Percentiles rank a stretch among this genome's conserved stretches.
Conservation (phyloP, 371 early-diverging fungal species). For the Mucor lusitanicus region DNA sequence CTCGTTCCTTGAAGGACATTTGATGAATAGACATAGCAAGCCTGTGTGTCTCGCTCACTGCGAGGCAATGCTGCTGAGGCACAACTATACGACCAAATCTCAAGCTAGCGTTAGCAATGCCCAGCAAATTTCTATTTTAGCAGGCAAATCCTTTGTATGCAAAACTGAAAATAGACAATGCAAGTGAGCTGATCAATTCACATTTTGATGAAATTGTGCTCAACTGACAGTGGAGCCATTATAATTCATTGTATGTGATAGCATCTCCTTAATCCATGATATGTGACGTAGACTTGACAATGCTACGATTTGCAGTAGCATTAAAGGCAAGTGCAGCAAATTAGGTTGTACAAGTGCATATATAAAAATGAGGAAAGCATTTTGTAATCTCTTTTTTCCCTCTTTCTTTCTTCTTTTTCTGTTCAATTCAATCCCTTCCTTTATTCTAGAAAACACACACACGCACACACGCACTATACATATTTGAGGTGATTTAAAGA, state of each 20-base stretch:
- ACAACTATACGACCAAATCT: neutral
- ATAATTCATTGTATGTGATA: neutral
- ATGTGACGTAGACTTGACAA: conserved; percentile 2
- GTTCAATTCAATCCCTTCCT: neutral
- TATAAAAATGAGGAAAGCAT: neutral
- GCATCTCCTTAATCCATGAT: neutral
- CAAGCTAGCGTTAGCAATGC: neutral
- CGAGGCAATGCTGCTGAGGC: neutral
- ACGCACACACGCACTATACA: neutral
- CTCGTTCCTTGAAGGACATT: neutral
- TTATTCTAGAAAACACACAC: neutral
- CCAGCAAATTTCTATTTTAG: neutral
- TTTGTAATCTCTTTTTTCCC: neutral
- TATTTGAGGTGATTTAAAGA: neutral
- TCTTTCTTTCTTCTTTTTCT: neutral
- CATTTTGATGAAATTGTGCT: neutral
- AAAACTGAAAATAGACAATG: neutral
- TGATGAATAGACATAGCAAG: neutral
- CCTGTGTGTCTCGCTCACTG: neutral
- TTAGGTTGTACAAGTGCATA: neutral
- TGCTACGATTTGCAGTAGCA: neutral
- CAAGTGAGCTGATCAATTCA: neutral
- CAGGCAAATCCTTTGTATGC: neutral
- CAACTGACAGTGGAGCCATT: neutral
- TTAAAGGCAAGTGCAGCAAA: neutral